Conservation (phyloP, 73 alveolate species). For the Paraurostyla sp. region DNA sequence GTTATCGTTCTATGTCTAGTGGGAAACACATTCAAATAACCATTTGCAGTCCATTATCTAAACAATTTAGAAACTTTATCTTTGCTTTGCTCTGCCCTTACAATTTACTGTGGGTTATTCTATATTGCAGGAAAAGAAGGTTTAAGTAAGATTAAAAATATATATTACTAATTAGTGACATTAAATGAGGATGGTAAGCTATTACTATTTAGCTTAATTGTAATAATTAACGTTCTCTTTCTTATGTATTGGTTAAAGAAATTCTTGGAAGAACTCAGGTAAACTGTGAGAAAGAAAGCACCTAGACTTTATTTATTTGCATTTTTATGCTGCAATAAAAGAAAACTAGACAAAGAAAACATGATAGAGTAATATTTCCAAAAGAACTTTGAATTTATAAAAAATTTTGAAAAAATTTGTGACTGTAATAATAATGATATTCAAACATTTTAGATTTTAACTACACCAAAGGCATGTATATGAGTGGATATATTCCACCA, state of each 20-base stretch:
- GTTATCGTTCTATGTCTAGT: conserved; percentile 24
- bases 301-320: conserved; percentile 11
- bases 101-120: conserved; percentile 65
- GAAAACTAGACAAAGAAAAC: not conserved
- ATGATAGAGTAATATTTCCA: not conserved
- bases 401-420: not conserved
- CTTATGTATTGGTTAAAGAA: conserved; percentile 10
- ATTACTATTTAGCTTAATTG: not conserved
- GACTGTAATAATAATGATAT: not conserved
- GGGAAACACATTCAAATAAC: conserved; percentile 33
- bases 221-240: not conserved
- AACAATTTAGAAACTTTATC: conserved; percentile 43
- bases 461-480: not conserved
- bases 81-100: conserved; percentile 18
- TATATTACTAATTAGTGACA: not conserved
- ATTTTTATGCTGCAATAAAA: conserved; percentile 36
- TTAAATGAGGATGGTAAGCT: conserved; percentile 19
- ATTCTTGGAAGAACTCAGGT: not conserved
- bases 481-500: conserved; percentile 7
- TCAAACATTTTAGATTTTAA: not conserved
- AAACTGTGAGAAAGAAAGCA: conserved; percentile 18
- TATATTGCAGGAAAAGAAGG: conserved; percentile 37
- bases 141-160: not conserved
- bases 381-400: not conserved
- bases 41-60: conserved; percentile 18